Percentiles rank a stretch among this genome's conserved stretches.
Evolutionary conservation across 2,329 filamentous ascomycete genomes (phyloP).

Genomic region (Metarhizium robertsii): DNA sequence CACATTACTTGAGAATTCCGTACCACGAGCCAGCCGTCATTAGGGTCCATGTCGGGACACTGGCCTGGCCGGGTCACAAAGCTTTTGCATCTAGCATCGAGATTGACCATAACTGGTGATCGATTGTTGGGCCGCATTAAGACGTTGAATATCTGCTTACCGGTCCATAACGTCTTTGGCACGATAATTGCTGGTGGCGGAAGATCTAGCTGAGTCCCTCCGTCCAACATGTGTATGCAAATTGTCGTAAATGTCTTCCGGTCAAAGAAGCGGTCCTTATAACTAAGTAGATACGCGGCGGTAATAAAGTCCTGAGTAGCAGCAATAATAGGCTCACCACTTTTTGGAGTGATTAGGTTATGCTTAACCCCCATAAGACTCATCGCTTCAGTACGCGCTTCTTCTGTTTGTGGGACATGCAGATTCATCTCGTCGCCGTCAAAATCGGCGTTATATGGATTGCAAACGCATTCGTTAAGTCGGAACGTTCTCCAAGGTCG

Average conservation of each 20-base stretch:
- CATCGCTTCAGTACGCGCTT: slow-evolving; percentile 88
- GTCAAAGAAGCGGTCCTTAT: slow-evolving; percentile 88
- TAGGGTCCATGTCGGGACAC: slow-evolving; percentile 64
- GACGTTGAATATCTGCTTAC: slow-evolving; percentile 90
- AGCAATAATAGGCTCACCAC: slow-evolving; percentile 93
- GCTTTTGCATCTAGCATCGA: slow-evolving; percentile 84
- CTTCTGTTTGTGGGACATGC: slow-evolving; percentile 94
- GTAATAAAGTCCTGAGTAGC: slow-evolving; percentile 98
- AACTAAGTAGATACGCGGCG: slow-evolving; percentile 79
- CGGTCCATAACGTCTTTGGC: slow-evolving; percentile 83
- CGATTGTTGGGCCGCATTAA: slow-evolving; percentile 79
- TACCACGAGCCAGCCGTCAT: slow-evolving; percentile 88
- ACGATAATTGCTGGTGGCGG: slow-evolving; percentile 80
- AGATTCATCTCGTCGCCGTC: slow-evolving; percentile 99
- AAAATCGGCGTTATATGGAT: slow-evolving; percentile 96
- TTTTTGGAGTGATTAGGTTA: slow-evolving; percentile 90
- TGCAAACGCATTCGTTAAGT: slow-evolving; percentile 94
- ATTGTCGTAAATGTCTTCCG: slow-evolving; percentile 79
- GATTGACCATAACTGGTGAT: slow-evolving; percentile 73
- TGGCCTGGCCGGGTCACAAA: slow-evolving; percentile 52
- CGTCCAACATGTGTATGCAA: slow-evolving; percentile 87
- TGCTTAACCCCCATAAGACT: slow-evolving; percentile 97
- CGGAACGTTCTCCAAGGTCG: slow-evolving; percentile 92
- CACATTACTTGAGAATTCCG: slow-evolving; percentile 97
- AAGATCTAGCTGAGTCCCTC: slow-evolving; percentile 68